phyloP scores from a whole-genome alignment of 1,284 basidiomycete genomes.

The Volvariella volvacea region DNA sequence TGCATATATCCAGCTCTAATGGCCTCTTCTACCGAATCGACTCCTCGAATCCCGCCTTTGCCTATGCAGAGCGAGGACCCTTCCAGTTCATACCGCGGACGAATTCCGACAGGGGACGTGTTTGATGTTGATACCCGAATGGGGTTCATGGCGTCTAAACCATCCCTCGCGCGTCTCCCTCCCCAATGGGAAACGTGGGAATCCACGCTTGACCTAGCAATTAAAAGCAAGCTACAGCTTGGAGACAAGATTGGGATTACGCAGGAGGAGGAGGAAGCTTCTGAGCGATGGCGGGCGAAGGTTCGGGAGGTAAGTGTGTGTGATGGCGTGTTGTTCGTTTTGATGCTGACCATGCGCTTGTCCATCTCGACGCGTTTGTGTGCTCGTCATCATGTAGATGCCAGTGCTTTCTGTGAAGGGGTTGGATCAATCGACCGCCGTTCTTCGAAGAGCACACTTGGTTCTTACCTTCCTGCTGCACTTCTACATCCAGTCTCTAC shows the following conservation, averaged over 20 bases:
- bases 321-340: conserved; percentile 3
- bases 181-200: conserved; percentile 72
- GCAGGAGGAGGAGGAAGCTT: conserved; percentile 36
- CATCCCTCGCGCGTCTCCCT: conserved; percentile 63
- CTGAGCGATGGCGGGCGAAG: conserved; percentile 56
- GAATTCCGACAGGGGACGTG: conserved; percentile 63
- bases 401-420: conserved; percentile 43
- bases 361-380: conserved; percentile 7
- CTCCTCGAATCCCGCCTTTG: too few relatives aligned
- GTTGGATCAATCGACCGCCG: conserved; percentile 48
- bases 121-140: conserved; percentile 89
- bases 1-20: too few relatives aligned
- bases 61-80: too few relatives aligned
- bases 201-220: conserved; percentile 43
- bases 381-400: conserved; percentile 22
- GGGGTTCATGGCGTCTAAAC: conserved; percentile 83
- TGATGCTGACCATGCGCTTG: not conserved
- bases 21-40: too few relatives aligned
- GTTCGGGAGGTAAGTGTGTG: conserved; percentile 49
- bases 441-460: conserved; percentile 79
- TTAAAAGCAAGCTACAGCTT: conserved; percentile 47
- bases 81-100: too few relatives aligned
- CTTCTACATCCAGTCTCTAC: conserved; percentile 80
- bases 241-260: conserved; percentile 46
- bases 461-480: conserved; percentile 85